phyloP scores from a whole-genome alignment of 371 early-diverging fungal species.

The Mucor mucedo region DNA sequence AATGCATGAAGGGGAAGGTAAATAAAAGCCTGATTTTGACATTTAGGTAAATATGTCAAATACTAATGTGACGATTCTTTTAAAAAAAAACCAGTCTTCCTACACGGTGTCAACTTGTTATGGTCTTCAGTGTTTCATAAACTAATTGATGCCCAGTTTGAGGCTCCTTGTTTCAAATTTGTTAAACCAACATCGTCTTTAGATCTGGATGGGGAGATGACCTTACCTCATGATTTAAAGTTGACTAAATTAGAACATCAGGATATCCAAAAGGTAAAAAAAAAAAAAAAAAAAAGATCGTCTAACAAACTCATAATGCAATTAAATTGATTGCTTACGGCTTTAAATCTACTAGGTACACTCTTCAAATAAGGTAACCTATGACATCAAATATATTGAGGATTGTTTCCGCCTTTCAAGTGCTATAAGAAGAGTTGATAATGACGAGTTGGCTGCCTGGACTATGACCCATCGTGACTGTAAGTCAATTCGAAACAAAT shows the following conservation, averaged over 20 bases:
- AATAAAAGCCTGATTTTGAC: neutral
- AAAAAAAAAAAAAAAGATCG: too few relatives aligned
- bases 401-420: conserved; percentile 9
- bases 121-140: conserved; percentile 14
- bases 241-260: neutral
- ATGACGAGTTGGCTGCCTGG: conserved; percentile 22
- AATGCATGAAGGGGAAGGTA: neutral
- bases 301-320: too few relatives aligned
- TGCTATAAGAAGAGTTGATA: conserved; percentile 9
- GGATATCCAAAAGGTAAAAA: conserved; percentile 3
- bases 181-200: conserved; percentile 1
- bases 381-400: conserved; percentile 5
- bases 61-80: neutral
- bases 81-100: neutral
- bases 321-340: neutral
- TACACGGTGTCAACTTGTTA: conserved; percentile 6
- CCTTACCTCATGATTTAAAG: neutral
- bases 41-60: neutral
- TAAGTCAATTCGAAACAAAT: conserved; percentile 6
- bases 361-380: conserved; percentile 3
- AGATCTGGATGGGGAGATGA: neutral
- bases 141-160: neutral
- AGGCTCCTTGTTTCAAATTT: conserved; percentile 14
- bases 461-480: conserved; percentile 19
- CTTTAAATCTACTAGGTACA: neutral